phyloP scores from a whole-genome alignment of 2,329 filamentous ascomycete species.

The Fusarium protoensiforme region DNA sequence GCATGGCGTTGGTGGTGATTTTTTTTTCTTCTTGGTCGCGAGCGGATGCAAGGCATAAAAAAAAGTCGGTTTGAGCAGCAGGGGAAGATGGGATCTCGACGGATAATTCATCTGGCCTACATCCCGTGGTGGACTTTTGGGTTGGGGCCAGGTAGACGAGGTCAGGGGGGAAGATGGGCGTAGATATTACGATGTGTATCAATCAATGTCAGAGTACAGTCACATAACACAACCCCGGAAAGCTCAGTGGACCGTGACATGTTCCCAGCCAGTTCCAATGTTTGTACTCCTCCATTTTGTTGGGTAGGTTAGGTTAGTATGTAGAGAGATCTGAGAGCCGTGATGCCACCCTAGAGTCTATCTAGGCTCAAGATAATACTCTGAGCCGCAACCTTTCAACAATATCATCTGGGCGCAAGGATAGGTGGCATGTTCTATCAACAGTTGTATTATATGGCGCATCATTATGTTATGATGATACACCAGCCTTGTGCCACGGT shows the following conservation, averaged over 20 bases:
- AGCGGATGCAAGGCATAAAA: slow-evolving; percentile 19
- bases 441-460: too few relatives aligned
- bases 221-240: not conserved
- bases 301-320: not conserved
- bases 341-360: not conserved
- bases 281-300: not conserved
- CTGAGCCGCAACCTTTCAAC: not conserved
- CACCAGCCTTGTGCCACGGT: not conserved
- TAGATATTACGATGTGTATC: slow-evolving; percentile 15
- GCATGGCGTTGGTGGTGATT: slow-evolving; percentile 44
- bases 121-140: not conserved
- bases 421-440: too few relatives aligned
- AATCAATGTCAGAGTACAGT: slow-evolving; percentile 23
- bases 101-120: not conserved
- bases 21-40: slow-evolving; percentile 33
- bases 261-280: not conserved
- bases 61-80: not conserved
- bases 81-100: not conserved
- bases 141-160: not conserved
- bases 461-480: not conserved
- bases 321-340: not conserved
- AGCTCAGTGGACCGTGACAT: not conserved
- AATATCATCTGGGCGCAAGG: too few relatives aligned
- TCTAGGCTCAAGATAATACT: not conserved
- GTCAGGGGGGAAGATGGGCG: not conserved